Base-by-base conservation (phyloP, 805 yeast species). In the Hanseniaspora osmophila region DNA sequence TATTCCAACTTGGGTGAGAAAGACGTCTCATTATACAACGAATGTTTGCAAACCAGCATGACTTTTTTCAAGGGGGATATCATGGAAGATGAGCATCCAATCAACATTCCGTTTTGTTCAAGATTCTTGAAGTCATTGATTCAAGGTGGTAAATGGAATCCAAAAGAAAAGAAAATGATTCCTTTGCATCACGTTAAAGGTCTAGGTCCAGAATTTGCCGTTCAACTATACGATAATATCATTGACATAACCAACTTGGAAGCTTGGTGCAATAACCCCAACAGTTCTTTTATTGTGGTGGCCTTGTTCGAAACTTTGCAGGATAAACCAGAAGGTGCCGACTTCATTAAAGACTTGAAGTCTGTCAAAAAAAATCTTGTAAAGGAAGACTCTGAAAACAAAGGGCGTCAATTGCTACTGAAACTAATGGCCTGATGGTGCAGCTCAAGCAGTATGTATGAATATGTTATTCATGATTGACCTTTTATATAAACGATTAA, bases 131-230 rank as follows among this genome's bases (percentile, higher is more conserved):
- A 84, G 61, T 67, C 85, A 0, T 67, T 86, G 54, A 81, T 86
- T 52, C 94, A 84, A 63, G 90, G 88, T 49, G 88, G 88, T 55
- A 84, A 78, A 58, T 85, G 86, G 82, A 78, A 80, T 56, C 74
- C 71, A 56, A 76, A 78, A 63, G 75, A 69, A 53, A 77, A 70
- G 62, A 70, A 63, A 55, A 65, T 70, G 42, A 71, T 56, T 47
- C 69, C 69, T 47, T 52, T 70, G 40, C 70, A 66, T 11, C 64
- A 54, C 43, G 65, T 62, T 49, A 69, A 66, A 58, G 78, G 64
- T 45, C 62, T 66, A 15, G 90, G 92, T 10, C 58, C 65, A 13
- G 74, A 70, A 18, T 81, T 81, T 62, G 85, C 88, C 7, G 56
- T 55, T 16, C 71, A 64, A 50, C 68, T 77, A 46, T 70, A 71